Evolutionary conservation across 305 asterid species (phyloP), one percentile per base, ranked within the genome.

Genomic region (Salvia sclarea): DNA sequence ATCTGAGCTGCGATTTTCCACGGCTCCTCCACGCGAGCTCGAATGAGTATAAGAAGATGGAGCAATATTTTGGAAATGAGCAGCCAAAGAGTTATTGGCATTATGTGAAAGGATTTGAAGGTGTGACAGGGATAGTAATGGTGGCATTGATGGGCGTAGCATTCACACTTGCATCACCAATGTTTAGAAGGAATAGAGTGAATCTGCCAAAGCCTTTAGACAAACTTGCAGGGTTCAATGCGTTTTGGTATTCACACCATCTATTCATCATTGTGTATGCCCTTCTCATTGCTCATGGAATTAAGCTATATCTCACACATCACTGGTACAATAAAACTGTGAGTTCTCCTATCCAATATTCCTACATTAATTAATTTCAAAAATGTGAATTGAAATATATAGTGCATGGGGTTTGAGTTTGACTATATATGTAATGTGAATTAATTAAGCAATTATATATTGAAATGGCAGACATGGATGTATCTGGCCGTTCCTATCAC

Each of bases 201-300:
- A 70, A 82, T 6, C 31, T 92, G 1, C 98, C 98, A 2, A 82
- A 65, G 52, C 91, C 92, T 3, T 61, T 92, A 41, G 44, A 89
- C 59, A 87, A 86, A 20, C 80, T 92, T 38, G 79, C 98, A 7
- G 98, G 98, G 2, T 92, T 92, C 87, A 92, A 89, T 74, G 98
- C 98, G 24, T 92, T 92, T 37, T 92, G 98, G 98, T 92, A 92
- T 40, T 89, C 96, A 12, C 98, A 92, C 68, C 98, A 92, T 71
- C 74, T 89, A 10, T 89, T 92, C 55, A 70, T 85, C 70, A 71
- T 92, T 30, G 96, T 92, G 37, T 92, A 92, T 54, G 18, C 80
- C 10, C 83, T 82, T 76, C 95, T 87, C 79, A 73, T 92, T 31
- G 66, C 87, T 41, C 98, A 92, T 76, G 95, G 98, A 0, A 18